phyloP scores from a whole-genome alignment of 2,329 filamentous ascomycete species.

The Claviceps monticola region DNA sequence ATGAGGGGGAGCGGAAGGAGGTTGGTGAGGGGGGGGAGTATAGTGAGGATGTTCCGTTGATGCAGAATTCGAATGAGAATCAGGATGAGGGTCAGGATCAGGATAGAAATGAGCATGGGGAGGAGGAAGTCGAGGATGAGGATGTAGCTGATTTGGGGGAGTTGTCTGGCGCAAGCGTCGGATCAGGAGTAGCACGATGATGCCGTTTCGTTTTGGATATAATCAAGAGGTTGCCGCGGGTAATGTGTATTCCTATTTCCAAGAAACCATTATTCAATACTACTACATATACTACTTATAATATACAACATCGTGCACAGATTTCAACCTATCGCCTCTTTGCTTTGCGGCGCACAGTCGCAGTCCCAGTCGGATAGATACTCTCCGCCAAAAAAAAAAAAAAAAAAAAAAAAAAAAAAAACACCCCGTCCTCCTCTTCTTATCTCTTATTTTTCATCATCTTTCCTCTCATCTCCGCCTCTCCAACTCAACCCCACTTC shows the following conservation, averaged over 20 bases:
- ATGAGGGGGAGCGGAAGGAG: constrained; percentile 27
- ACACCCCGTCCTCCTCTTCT: too few relatives aligned
- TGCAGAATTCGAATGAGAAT: constrained; percentile 1
- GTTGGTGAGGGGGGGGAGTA: constrained; percentile 4
- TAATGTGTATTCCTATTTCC: too few relatives aligned
- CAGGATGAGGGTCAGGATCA: constrained; percentile 6
- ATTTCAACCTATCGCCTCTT: too few relatives aligned
- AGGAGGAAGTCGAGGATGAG: constrained; percentile 12
- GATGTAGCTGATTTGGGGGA: constrained; percentile 23
- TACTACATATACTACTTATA: too few relatives aligned
- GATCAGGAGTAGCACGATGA: background rate
- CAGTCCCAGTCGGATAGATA: too few relatives aligned
- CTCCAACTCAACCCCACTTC: constrained; percentile 31
- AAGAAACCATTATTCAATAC: too few relatives aligned
- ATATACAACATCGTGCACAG: too few relatives aligned
- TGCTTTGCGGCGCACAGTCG: too few relatives aligned
- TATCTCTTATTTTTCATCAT: background rate
- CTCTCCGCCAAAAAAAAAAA: too few relatives aligned
- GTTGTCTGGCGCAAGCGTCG: constrained; percentile 6
- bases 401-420: too few relatives aligned
- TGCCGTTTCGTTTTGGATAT: background rate
- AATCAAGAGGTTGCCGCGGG: background rate
- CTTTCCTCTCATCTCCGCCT: constrained; percentile 15
- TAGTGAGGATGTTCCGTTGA: constrained; percentile 18
- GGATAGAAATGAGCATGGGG: background rate